Evolutionary conservation across 2,329 filamentous ascomycete genomes (phyloP).

Genomic region (Keithomyces neogunnii): DNA sequence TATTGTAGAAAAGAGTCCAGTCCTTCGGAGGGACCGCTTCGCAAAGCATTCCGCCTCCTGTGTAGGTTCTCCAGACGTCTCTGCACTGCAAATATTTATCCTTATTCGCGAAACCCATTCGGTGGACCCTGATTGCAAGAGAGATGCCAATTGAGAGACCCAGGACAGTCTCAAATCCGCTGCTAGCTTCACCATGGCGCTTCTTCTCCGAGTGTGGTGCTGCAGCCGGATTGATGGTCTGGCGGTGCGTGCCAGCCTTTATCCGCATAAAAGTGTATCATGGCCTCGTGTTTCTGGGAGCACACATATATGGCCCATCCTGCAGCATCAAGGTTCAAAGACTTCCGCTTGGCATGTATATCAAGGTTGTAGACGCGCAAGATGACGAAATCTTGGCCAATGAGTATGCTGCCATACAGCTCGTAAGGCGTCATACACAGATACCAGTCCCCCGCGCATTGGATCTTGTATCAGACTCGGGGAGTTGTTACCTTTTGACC

Average conservation of each 20-base stretch:
- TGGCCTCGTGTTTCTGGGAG: not conserved
- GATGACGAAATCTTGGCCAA: conserved; percentile 1
- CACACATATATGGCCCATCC: conserved; percentile 8
- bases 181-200: not conserved
- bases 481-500: not conserved
- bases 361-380: not conserved
- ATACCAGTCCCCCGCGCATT: conserved; percentile 2
- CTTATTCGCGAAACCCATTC: not conserved
- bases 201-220: not conserved
- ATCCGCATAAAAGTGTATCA: conserved; percentile 1
- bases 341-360: conserved; percentile 13
- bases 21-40: not conserved
- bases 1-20: not conserved
- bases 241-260: not conserved
- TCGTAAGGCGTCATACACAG: conserved; percentile 3
- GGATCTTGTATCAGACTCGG: conserved; percentile 4
- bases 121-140: not conserved
- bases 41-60: not conserved
- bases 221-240: not conserved
- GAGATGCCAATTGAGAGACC: not conserved
- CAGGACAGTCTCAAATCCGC: not conserved
- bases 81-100: not conserved
- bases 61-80: not conserved
- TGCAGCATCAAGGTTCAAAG: conserved; percentile 10
- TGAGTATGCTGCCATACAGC: conserved; percentile 2